A percentile compares a stretch with the other conserved stretches of the same genome.
These are phyloP conservation scores for Dipteronia sinensis DNA, from an alignment of 345 rosid genomes.

Conservation along the genomic window DNA sequence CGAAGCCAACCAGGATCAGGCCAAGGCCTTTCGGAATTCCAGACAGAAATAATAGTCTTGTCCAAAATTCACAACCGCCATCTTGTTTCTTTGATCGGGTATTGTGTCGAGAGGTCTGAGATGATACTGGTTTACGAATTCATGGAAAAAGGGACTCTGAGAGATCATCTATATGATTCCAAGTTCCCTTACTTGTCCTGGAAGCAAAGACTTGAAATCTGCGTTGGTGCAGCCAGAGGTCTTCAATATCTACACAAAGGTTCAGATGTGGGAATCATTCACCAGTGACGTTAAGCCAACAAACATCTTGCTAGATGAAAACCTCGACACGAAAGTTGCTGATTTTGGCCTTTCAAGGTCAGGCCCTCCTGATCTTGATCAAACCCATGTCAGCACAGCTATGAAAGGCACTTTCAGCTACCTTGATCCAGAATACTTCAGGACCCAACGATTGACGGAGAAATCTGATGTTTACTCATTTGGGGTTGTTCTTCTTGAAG, in stretches of 20 bases:
- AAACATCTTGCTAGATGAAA: slow-evolving; percentile 54
- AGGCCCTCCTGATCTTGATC: slow-evolving; percentile 25
- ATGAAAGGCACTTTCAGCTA: slow-evolving; percentile 62
- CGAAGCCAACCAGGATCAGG: slow-evolving; percentile 48
- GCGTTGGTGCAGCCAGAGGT: slow-evolving; percentile 61
- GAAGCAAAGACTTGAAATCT: slow-evolving; percentile 61
- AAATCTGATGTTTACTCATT: slow-evolving; percentile 66
- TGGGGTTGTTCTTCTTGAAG: slow-evolving; percentile 59
- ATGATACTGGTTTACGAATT: slow-evolving; percentile 66
- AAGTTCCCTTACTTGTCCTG: slow-evolving; percentile 40
- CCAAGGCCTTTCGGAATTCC: slow-evolving; percentile 55
- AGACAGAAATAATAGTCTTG: slow-evolving; percentile 52
- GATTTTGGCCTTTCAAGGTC: slow-evolving; percentile 63
- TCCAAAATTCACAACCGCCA: slow-evolving; percentile 69
- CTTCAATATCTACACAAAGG: slow-evolving; percentile 58
- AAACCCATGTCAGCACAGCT: slow-evolving; percentile 41
- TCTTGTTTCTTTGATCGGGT: slow-evolving; percentile 71
- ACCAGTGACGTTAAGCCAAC: slow-evolving; percentile 66
- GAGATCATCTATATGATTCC: slow-evolving; percentile 48
- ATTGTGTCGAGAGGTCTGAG: slow-evolving; percentile 55
- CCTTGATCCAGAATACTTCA: slow-evolving; percentile 58
- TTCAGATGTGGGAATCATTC: slow-evolving; percentile 44
- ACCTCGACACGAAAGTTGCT: slow-evolving; percentile 51
- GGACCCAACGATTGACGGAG: slow-evolving; percentile 48
- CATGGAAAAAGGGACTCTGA: slow-evolving; percentile 59